Evolutionary conservation across 257 asterid species (phyloP), one percentile per base, ranked within the genome.

Genomic region (Asclepias syriaca): DNA sequence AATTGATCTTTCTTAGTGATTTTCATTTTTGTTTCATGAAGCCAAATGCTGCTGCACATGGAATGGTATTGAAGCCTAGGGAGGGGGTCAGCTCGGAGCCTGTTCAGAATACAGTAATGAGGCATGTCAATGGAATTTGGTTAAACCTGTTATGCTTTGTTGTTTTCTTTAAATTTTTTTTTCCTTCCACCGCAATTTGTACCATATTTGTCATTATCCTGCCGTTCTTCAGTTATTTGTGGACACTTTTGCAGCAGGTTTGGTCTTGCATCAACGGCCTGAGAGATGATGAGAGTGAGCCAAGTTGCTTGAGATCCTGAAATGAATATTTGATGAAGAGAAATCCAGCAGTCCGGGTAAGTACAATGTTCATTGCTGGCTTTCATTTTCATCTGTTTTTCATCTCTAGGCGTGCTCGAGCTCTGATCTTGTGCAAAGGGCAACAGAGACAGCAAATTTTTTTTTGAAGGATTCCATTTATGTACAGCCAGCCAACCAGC

Each of bases 61-160:
- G 89, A 21, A 83, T 83, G 86, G 85, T 86, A 53, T 81, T 86
- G 66, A 83, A 87, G 75, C 77, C 96, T 13, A 85, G 86, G 74
- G 97, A 84, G 65, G 91, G 84, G 69, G 88, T 82, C 70, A 89
- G 85, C 72, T 81, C 96, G 1, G 97, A 93, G 75, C 74, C 97
- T 78, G 96, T 82, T 65, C 84, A 86, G 81, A 82, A 82, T 77
- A 84, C 86, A 43, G 91, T 84, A 74, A 75, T 85, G 76, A 88
- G 96, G 96, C 96, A 93, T 65, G 98, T 84, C 24, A 14, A 67
- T 16, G 72, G 71, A 70, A 73, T 72, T 73, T 71, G 75, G 67
- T 34, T 74, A 54, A 49, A 3, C 21, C 58, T 71, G 32, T 77
- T 53, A 53, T 16, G 57, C 54, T 53, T 34, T 34, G 39, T 34